Evolutionary conservation across 345 rosid species (phyloP).

Genomic region (Aquilaria malaccensis): DNA sequence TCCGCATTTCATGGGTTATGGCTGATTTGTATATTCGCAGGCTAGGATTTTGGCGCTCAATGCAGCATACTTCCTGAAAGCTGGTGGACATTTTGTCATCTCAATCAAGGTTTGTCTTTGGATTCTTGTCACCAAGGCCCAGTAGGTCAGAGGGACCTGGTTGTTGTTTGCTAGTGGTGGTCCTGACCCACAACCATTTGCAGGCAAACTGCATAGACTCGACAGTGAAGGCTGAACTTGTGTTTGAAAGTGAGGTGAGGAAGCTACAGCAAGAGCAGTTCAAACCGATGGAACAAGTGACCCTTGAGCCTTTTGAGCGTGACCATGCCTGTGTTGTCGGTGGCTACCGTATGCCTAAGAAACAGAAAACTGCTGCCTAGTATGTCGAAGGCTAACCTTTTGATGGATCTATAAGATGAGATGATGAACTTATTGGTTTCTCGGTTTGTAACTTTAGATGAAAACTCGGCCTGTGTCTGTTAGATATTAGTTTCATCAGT

Average conservation of each 20-base stretch:
- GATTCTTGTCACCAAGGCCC: too few species aligned
- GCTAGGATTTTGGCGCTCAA: slow-evolving; percentile 94
- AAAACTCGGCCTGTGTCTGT: too few species aligned
- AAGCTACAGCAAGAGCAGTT: slow-evolving; percentile 80
- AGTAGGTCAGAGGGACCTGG: too few species aligned
- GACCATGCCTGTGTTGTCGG: slow-evolving; percentile 97
- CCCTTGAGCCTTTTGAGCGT: slow-evolving; percentile 91
- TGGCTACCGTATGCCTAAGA: slow-evolving; percentile 80
- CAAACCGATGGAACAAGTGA: slow-evolving; percentile 85
- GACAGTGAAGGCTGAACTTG: slow-evolving; percentile 80
- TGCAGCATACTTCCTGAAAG: slow-evolving; percentile 72
- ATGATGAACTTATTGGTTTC: too few species aligned
- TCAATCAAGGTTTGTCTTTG: slow-evolving; percentile 77
- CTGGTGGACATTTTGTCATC: slow-evolving; percentile 97
- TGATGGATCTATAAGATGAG: neutral
- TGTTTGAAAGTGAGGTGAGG: slow-evolving; percentile 81
- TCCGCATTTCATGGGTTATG: too few species aligned
- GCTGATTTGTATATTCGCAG: slow-evolving; percentile 26
- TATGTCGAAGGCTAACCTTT: neutral
- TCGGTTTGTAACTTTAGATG: too few species aligned
- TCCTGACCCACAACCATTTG: neutral
- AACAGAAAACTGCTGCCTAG: slow-evolving; percentile 39
- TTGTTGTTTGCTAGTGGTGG: too few species aligned
- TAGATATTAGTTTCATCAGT: too few species aligned
- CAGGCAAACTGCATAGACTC: slow-evolving; percentile 97